A percentile compares a stretch with the other conserved stretches of the same genome.
These are phyloP conservation scores for Ligustrum vulgare DNA, from an alignment of 257 asterid genomes.

Conservation along the genomic window DNA sequence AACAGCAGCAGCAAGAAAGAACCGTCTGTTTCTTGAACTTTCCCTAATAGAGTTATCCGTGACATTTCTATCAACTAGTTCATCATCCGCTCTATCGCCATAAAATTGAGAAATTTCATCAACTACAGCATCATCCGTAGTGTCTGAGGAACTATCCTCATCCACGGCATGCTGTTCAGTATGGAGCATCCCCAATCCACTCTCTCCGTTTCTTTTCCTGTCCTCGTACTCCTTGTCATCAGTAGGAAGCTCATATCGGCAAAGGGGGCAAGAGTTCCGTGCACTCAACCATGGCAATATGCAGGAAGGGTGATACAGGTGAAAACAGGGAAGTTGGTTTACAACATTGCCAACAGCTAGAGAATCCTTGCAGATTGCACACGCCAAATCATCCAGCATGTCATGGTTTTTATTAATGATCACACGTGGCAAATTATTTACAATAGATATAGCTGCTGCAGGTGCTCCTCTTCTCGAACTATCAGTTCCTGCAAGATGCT, in stretches of 20 bases:
- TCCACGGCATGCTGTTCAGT: constrained; percentile 35
- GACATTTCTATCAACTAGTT: constrained; percentile 26
- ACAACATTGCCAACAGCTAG: constrained; percentile 55
- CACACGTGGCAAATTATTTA: constrained; percentile 48
- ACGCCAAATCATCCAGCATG: constrained; percentile 46
- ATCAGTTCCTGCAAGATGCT: constrained; percentile 61
- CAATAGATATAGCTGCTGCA: constrained; percentile 66
- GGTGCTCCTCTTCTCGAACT: constrained; percentile 72
- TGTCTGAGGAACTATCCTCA: constrained; percentile 37
- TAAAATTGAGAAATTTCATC: constrained; percentile 31
- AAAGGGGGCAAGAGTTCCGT: constrained; percentile 92
- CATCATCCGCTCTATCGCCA: constrained; percentile 22
- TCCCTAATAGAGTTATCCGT: constrained; percentile 22
- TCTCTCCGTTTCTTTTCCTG: constrained; percentile 37
- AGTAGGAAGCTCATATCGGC: constrained; percentile 89
- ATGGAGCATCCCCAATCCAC: constrained; percentile 20
- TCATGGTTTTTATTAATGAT: constrained; percentile 45
- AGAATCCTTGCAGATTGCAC: constrained; percentile 94
- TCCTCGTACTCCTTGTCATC: constrained; percentile 79
- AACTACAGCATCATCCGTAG: constrained; percentile 25
- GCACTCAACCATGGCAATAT: constrained; percentile 79
- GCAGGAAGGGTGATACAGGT: constrained; percentile 78
- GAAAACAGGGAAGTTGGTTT: constrained; percentile 81
- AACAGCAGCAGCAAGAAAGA: constrained; percentile 57
- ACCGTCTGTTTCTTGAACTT: constrained; percentile 52